phyloP scores from a whole-genome alignment of 257 asterid genomes.

The Fraxinus excelsior region DNA sequence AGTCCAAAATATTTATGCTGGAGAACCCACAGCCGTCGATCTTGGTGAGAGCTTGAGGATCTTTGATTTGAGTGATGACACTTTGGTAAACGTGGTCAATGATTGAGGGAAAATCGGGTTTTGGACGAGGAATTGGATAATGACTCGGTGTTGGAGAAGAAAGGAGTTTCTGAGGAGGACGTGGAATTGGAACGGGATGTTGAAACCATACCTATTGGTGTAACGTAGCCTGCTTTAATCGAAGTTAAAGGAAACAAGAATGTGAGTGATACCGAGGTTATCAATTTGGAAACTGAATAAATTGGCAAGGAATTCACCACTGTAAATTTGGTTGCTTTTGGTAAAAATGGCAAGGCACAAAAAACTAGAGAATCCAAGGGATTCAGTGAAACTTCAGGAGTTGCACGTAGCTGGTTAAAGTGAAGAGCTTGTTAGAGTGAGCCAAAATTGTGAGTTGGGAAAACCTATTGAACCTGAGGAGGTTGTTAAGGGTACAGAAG shows the following conservation, averaged over 20 bases:
- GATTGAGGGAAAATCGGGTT: conserved; percentile 24
- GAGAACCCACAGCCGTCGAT: background rate
- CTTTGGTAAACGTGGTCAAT: background rate
- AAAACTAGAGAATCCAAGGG: background rate
- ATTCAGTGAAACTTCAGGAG: conserved; percentile 1
- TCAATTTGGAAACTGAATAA: conserved; percentile 17
- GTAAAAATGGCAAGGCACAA: background rate
- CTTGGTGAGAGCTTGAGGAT: conserved; percentile 13
- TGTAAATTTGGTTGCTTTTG: background rate
- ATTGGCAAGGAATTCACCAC: conserved; percentile 4
- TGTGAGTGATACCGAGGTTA: background rate
- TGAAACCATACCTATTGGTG: conserved; percentile 24
- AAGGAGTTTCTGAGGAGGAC: conserved; percentile 23
- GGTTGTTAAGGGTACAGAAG: background rate
- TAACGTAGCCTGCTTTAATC: conserved; percentile 24
- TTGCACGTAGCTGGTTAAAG: background rate
- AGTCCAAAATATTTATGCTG: conserved; percentile 26
- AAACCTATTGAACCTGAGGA: background rate
- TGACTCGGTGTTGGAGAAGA: conserved; percentile 10
- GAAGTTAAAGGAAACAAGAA: conserved; percentile 16
- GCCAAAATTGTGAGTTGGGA: conserved; percentile 3
- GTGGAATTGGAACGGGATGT: conserved; percentile 7
- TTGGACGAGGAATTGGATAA: conserved; percentile 15
- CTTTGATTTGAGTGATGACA: conserved; percentile 16
- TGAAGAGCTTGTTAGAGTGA: background rate